phyloP scores from a whole-genome alignment of 129 eudicot genomes.

The Gnaphalium uliginosum region DNA sequence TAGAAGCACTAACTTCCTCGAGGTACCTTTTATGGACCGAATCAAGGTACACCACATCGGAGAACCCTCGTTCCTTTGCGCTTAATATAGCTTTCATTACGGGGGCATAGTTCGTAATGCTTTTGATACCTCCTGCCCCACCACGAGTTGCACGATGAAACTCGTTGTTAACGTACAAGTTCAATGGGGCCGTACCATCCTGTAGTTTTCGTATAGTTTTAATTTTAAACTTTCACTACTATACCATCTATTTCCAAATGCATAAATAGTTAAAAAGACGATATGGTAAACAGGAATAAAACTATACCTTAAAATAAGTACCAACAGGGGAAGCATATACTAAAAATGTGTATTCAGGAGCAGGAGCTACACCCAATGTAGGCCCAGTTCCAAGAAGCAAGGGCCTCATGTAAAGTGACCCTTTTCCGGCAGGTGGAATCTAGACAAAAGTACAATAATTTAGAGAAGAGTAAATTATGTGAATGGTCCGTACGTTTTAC shows the following conservation, averaged over 20 bases:
- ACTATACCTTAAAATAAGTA: conserved; percentile 72
- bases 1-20: conserved; percentile 90
- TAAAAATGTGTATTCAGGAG: conserved; percentile 84
- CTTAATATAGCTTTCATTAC: conserved; percentile 63
- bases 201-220: conserved; percentile 26
- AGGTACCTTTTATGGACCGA: conserved; percentile 58
- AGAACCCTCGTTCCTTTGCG: conserved; percentile 72
- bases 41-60: conserved; percentile 88
- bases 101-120: conserved; percentile 85
- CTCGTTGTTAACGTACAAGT: conserved; percentile 61
- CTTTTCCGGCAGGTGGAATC: conserved; percentile 96
- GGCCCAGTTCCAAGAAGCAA: conserved; percentile 87
- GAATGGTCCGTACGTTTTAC: too few relatives aligned
- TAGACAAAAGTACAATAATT: conserved; percentile 12
- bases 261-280: not conserved
- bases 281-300: not conserved
- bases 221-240: not conserved
- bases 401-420: conserved; percentile 87
- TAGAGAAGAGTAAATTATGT: too few relatives aligned
- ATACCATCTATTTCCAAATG: not conserved
- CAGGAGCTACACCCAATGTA: conserved; percentile 71
- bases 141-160: conserved; percentile 79
- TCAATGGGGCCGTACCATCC: conserved; percentile 66
- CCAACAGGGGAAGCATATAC: conserved; percentile 92
- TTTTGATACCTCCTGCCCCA: conserved; percentile 89